Conservation (phyloP, 2,329 filamentous ascomycete genomes). For the Fusarium fracticaudum region DNA sequence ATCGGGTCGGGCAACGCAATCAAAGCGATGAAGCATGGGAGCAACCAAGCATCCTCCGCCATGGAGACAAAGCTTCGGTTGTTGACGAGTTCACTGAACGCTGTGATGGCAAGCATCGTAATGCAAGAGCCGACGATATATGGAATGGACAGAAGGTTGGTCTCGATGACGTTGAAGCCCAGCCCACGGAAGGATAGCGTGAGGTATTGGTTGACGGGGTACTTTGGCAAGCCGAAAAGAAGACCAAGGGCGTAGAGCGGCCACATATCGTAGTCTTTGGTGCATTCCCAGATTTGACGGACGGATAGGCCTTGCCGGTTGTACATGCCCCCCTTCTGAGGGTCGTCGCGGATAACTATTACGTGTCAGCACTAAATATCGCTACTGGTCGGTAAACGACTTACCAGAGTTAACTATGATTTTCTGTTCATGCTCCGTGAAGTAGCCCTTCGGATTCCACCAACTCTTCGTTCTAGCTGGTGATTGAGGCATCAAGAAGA, state of each 20-base stretch:
- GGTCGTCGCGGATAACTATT: constrained; percentile 61
- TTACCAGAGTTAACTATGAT: constrained; percentile 61
- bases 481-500: background rate
- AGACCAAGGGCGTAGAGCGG: constrained; percentile 60
- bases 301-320: constrained; percentile 60
- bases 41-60: constrained; percentile 61
- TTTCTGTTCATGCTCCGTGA: constrained; percentile 38
- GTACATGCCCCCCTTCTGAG: constrained; percentile 64
- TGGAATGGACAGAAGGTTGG: constrained; percentile 63
- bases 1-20: constrained; percentile 46
- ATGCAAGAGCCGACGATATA: constrained; percentile 58
- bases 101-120: constrained; percentile 50
- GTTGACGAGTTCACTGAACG: constrained; percentile 60
- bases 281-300: constrained; percentile 54
- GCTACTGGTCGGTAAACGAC: rapidly evolving
- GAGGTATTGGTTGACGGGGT: constrained; percentile 58
- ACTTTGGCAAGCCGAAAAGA: constrained; percentile 58
- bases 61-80: constrained; percentile 59
- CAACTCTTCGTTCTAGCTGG: background rate
- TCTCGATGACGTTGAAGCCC: constrained; percentile 60
- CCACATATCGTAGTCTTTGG: constrained; percentile 65
- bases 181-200: constrained; percentile 61
- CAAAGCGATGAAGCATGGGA: constrained; percentile 63
- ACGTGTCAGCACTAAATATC: background rate
- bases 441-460: background rate